Base-by-base conservation (phyloP, 2,329 filamentous ascomycete species). In the Cladosporium colombiae region DNA sequence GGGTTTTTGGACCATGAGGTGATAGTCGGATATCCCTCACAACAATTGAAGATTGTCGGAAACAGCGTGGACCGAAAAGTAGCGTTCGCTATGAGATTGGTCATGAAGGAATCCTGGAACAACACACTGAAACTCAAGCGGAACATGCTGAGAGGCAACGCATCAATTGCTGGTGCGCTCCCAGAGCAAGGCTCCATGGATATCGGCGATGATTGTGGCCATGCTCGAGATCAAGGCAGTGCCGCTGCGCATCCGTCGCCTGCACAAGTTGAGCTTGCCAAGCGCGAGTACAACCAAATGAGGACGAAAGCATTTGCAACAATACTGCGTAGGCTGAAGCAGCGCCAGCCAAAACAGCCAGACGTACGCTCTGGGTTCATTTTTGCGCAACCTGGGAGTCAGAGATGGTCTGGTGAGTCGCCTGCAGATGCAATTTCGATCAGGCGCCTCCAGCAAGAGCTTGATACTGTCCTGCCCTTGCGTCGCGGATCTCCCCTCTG, bases 41-140 rank as follows among this genome's bases (percentile, higher is more conserved):
- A 87, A 1, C 88, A 91, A 72, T 88, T 85, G 79, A 85, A 83
- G 64, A 86, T 91, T 23, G 81, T 93, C 0, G 92, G 92, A 0
- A 96, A 96, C 75, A 91, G 88, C 31, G 91, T 96, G 0, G 86
- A 91, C 2, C 81, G 91, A 10, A 85, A 86, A 27, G 85, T 91
- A 1, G 86, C 90, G 0, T 76, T 92, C 21, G 86, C 87, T 0
- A 74, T 93, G 1, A 91, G 91, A 0, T 72, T 91, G 5, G 80
- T 83, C 11, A 78, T 93, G 14, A 81, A 88, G 8, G 83, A 89
- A 67, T 89, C 89, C 0, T 87, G 79, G 79, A 44, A 65, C 21
- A 31, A 18, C 4, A 58, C 55, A 8, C 6, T 60, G 5, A 59
- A 52, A 27, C 16, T 46, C 40, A 50, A 33, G n/a, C 33, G 44